These are phyloP conservation scores for Cladophialophora exuberans DNA, from an alignment of 2,329 filamentous ascomycete genomes.

Conservation along the genomic window DNA sequence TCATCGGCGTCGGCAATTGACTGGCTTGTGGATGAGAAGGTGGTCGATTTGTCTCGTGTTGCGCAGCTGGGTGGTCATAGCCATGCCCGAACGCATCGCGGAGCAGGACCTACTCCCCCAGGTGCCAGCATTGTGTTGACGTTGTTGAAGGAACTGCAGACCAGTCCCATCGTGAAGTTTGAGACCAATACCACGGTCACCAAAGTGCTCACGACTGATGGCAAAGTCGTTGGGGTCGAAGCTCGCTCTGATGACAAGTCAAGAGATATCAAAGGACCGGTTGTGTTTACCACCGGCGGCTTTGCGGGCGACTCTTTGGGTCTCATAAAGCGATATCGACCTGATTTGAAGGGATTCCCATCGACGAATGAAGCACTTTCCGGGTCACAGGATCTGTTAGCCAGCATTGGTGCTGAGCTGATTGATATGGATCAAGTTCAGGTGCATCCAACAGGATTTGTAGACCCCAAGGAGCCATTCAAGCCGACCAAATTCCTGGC, in stretches of 20 bases:
- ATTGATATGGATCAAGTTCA: conserved; percentile 59
- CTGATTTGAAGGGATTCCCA: conserved; percentile 62
- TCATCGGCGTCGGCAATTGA: conserved; percentile 55
- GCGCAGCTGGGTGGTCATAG: conserved; percentile 64
- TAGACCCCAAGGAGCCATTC: conserved; percentile 54
- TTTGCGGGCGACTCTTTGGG: conserved; percentile 66
- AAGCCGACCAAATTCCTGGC: conserved; percentile 64
- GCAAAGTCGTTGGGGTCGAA: conserved; percentile 56
- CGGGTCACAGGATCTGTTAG: conserved; percentile 54
- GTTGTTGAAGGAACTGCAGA: conserved; percentile 56
- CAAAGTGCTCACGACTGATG: conserved; percentile 46
- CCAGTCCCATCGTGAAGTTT: conserved; percentile 55
- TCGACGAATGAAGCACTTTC: conserved; percentile 66
- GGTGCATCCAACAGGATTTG: conserved; percentile 67
- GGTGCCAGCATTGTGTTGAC: conserved; percentile 62
- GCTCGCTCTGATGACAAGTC: conserved; percentile 45
- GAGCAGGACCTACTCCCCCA: conserved; percentile 59
- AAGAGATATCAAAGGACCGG: conserved; percentile 52
- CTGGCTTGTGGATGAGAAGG: conserved; percentile 62
- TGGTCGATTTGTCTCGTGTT: conserved; percentile 62
- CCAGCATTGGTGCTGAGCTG: conserved; percentile 44
- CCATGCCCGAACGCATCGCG: conserved; percentile 60
- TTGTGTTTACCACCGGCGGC: conserved; percentile 64
- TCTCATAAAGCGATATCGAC: conserved; percentile 59
- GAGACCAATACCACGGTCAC: conserved; percentile 58